Conservation (phyloP, 2,329 filamentous ascomycete genomes). For the Fusarium haematococcum region DNA sequence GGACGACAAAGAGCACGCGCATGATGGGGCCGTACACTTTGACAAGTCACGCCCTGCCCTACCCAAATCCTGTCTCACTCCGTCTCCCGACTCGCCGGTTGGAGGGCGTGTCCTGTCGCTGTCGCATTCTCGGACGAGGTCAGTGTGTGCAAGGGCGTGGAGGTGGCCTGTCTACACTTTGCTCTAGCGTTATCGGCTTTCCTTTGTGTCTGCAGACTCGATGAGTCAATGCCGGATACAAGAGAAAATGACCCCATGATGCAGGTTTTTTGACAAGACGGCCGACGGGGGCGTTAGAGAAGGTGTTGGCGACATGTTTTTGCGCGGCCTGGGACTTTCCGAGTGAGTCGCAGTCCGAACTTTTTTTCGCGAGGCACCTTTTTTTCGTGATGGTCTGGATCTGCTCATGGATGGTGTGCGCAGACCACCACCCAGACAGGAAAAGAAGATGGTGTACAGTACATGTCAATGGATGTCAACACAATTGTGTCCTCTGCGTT, state of each 20-base stretch:
- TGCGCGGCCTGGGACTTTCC: not conserved
- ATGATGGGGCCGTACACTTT: constrained; percentile 16
- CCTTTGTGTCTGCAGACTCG: constrained; percentile 15
- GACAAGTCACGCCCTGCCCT: constrained; percentile 7
- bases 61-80: not conserved
- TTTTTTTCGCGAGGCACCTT: not conserved
- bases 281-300: constrained; percentile 14
- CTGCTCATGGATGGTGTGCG: constrained; percentile 4
- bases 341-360: not conserved
- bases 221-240: constrained; percentile 44
- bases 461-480: not conserved
- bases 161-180: constrained; percentile 2
- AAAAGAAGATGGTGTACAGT: constrained; percentile 15
- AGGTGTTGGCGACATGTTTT: not conserved
- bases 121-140: constrained; percentile 23
- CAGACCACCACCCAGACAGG: not conserved
- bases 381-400: not conserved
- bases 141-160: constrained; percentile 4
- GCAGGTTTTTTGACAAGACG: constrained; percentile 4
- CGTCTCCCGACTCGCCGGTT: constrained; percentile 3
- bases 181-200: not conserved
- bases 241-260: constrained; percentile 37
- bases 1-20: constrained; percentile 29
- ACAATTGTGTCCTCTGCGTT: constrained; percentile 19
- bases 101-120: not conserved